Base-by-base conservation (phyloP, 352 stramenopile species). In the Globisporangium ultimum region DNA sequence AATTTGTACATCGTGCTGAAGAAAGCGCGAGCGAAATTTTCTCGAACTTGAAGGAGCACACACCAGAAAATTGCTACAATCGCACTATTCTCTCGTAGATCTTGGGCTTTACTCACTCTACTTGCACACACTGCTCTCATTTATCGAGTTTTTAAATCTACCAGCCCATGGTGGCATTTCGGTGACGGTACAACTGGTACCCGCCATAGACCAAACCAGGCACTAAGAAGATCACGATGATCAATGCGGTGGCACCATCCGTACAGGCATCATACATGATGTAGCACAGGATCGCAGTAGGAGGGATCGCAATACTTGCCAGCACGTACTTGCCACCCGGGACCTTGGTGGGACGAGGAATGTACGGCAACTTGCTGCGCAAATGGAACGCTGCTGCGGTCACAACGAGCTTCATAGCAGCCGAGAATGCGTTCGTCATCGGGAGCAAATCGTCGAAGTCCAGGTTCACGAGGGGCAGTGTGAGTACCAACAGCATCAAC, bases 391-490 rank as follows among this genome's bases (percentile, higher is more conserved):
- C 88, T 0, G 95, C 83, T 13, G 68, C 72, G 61, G 98, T 97
- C 57, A 98, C 93, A 34, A 98, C 63, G 4, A 98, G 43, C 45
- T 98, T 70, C 14, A 86, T 68, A 18, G 86, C 71, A 14, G 83
- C 78, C 45, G 95, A 96, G 58, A 96, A 93, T 9, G 95, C 87
- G 68, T 98, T 98, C 17, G 96, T 78, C 66, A 98, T 80, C 15
- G 85, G 73, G 6, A 97, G 54, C 47, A 96, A 72, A 45, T 76
- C 71, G 24, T 93, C 61, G 52, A 93, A 93, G 49, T 86, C 78
- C 42, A 88, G 24, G 34, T 56, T 68, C 32, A 87, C 32, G 11
- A 91, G 58, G 40, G 67, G 63, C 7, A 89, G 53, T 55, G 70
- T 78, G 28, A 71, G 46, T 15, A 73, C 22, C 1, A 83, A 56